Base-by-base conservation (phyloP, 2,329 filamentous ascomycete species). In the Leptographium radiaticola region DNA sequence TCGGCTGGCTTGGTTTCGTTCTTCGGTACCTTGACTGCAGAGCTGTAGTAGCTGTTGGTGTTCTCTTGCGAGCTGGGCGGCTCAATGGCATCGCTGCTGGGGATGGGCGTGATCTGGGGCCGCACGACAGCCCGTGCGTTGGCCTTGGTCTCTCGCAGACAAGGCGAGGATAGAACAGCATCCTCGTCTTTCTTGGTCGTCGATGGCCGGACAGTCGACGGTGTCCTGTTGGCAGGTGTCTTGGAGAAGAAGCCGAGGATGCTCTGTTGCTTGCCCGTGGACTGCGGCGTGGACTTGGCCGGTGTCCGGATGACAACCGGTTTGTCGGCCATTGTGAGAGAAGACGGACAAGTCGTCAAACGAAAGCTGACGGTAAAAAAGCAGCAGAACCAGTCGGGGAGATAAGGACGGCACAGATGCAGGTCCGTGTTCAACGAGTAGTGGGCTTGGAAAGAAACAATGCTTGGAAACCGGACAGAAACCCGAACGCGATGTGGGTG, bases 211-310 rank as follows among this genome's bases (percentile, higher is more conserved):
- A 63, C 56, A 49, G 67, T 63, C 31, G 60, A 57, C 31, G 63
- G 58, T 16, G 59, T 58, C 49, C 57, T 72, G 15, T 74, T 69
- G 3, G 61, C 57, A 59, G 64, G 59, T 51, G 61, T 59, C 65
- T 86, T 89, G 60, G 84, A 76, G 63, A 91, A 91, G 75, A 93
- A 93, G 45, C 86, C 85, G 39, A 89, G 72, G 56, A 93, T 89
- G 52, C 84, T 87, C 65, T 87, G 83, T 62, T 79, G 82, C 63
- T 81, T 82, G 57, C 67, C 67, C 7, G 71, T 67, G 20, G 77
- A 76, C 46, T 69, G 67, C 30, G 65, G 57, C 6, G 65, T 57
- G 25, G 66, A 62, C 59, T 62, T 68, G 39, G 67, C 65, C 33
- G 70, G 67, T 36, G 68, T 70, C 49, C 67, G 66, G 38, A 64